phyloP scores from a whole-genome alignment of 169 alveolate genomes.

The Plasmodium coatneyi region DNA sequence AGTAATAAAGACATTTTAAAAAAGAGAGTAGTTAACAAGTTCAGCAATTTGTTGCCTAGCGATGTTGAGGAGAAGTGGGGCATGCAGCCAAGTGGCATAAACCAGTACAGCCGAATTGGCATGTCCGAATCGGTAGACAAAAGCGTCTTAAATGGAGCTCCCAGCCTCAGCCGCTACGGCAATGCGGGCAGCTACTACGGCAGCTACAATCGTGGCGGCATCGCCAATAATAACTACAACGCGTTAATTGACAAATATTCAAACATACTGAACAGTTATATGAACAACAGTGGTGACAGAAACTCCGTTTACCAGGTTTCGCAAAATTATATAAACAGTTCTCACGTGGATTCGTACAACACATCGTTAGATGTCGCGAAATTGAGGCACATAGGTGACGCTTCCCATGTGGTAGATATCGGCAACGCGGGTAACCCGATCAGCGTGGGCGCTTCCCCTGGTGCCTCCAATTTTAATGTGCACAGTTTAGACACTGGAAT shows the following conservation, averaged over 20 bases:
- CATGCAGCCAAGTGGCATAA: neutral
- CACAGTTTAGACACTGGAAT: neutral
- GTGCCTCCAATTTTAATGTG: neutral
- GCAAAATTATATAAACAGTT: conserved; percentile 5
- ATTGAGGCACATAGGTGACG: conserved; percentile 7
- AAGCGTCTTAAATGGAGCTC: neutral
- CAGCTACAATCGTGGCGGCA: neutral
- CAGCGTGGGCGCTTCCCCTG: neutral
- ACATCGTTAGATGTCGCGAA: conserved; percentile 18
- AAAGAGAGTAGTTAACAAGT: conserved; percentile 51
- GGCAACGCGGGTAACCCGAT: neutral
- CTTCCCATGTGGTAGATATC: neutral
- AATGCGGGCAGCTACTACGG: neutral
- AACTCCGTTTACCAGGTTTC: conserved; percentile 19
- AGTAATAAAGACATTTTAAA: conserved; percentile 12
- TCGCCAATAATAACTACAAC: conserved; percentile 18
- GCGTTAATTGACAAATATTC: conserved; percentile 60
- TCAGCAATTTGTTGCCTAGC: conserved; percentile 37
- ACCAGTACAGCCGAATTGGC: neutral
- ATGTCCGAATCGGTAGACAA: neutral
- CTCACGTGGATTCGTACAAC: conserved; percentile 22
- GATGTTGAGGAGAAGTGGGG: conserved; percentile 15
- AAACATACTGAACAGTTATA: conserved; percentile 50
- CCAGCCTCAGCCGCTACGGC: neutral
- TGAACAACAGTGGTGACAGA: conserved; percentile 1